Percentiles rank a stretch among this genome's conserved stretches.
Evolutionary conservation across 1,284 basidiomycete genomes (phyloP).

Genomic region (Lentinula novae-zelandiae): DNA sequence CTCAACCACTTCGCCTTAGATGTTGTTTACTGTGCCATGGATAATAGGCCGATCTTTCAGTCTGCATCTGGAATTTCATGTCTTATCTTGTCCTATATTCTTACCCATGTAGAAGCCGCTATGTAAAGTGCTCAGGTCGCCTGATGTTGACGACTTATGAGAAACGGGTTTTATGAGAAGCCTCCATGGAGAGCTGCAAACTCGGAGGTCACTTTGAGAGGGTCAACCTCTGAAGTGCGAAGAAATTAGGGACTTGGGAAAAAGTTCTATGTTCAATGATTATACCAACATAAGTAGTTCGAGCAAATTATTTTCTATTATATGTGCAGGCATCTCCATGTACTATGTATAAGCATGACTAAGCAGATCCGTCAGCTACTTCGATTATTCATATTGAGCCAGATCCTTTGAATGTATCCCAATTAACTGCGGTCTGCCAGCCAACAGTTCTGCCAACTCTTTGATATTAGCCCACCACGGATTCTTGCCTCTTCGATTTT

Average conservation of each 20-base stretch:
- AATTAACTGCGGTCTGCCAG: conserved; percentile 54
- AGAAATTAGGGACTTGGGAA: no score
- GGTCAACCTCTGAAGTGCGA: no score
- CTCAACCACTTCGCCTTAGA: conserved; percentile 56
- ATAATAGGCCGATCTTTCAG: conserved; percentile 42
- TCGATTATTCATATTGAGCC: background rate
- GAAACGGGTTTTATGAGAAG: no score
- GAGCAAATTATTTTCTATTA: background rate
- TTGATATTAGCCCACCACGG: conserved; percentile 81
- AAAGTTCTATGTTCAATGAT: no score
- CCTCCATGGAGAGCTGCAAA: no score
- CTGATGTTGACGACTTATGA: no score
- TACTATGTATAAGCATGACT: background rate
- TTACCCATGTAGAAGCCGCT: conserved; percentile 31
- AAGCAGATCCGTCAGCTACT: background rate
- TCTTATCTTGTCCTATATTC: conserved; percentile 46
- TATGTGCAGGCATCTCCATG: background rate
- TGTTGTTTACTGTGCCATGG: conserved; percentile 32
- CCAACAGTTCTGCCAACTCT: conserved; percentile 70
- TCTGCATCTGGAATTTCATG: conserved; percentile 54
- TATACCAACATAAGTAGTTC: no score
- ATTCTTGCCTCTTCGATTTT: conserved; percentile 78
- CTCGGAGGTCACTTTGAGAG: no score
- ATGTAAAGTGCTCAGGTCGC: no score
- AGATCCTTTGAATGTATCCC: conserved; percentile 25